Conservation (phyloP, 2,329 filamentous ascomycete species). For the Arthrobotrys conoides region DNA sequence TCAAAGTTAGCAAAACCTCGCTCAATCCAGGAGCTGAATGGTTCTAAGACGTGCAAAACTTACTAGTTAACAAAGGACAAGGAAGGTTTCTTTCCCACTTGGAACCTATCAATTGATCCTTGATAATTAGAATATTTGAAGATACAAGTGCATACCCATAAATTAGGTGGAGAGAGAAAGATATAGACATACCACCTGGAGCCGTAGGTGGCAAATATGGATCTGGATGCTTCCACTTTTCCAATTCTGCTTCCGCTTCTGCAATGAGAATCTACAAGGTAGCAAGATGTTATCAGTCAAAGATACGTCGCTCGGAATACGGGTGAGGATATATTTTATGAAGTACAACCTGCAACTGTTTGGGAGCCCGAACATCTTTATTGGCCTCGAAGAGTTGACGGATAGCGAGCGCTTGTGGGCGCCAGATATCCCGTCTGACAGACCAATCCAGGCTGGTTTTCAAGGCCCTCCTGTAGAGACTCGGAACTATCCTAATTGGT, state of each 20-base stretch:
- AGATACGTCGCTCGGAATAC: neutral
- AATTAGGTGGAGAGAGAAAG: no score
- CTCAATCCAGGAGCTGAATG: neutral
- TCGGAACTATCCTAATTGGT: constrained; percentile 52
- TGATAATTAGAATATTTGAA: neutral
- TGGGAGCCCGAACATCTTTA: constrained; percentile 83
- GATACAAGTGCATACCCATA: no score
- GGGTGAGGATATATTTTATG: neutral
- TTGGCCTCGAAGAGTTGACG: constrained; percentile 96
- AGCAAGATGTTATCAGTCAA: constrained; percentile 50
- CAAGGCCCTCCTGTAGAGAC: constrained; percentile 88
- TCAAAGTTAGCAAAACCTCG: neutral
- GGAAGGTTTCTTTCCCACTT: constrained; percentile 97
- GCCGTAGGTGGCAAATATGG: constrained; percentile 90
- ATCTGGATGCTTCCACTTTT: constrained; percentile 98
- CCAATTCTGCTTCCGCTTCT: constrained; percentile 88
- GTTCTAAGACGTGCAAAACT: constrained; percentile 67
- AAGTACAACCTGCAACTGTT: constrained; percentile 81
- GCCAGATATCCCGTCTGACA: constrained; percentile 92
- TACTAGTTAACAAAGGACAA: constrained; percentile 83
- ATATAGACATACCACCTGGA: constrained; percentile 80
- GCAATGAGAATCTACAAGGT: constrained; percentile 79
- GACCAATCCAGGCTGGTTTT: constrained; percentile 97
- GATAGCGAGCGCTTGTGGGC: constrained; percentile 95
- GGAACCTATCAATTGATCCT: constrained; percentile 74